These are phyloP conservation scores for Carex arenaria DNA, from an alignment of 202 grass and related monocot species.

Conservation along the genomic window DNA sequence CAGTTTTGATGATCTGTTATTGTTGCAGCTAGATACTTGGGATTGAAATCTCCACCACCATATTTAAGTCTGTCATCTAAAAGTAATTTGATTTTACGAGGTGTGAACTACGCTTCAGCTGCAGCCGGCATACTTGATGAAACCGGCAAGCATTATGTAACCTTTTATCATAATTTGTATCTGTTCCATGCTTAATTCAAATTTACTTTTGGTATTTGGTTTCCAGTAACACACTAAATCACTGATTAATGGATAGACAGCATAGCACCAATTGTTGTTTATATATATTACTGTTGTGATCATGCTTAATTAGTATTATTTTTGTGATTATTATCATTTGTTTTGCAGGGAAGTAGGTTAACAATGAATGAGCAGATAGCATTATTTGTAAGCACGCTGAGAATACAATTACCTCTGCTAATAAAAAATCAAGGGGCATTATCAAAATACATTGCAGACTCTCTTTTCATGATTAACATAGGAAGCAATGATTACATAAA, in stretches of 20 bases:
- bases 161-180: neutral
- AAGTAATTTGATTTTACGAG: slow-evolving; percentile 22
- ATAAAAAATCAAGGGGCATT: slow-evolving; percentile 25
- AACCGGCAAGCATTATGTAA: slow-evolving; percentile 39
- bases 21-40: slow-evolving; percentile 30
- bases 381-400: slow-evolving; percentile 27
- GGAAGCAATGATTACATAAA: slow-evolving; percentile 53
- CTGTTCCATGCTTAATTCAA: neutral
- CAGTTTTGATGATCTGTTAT: neutral
- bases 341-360: slow-evolving; percentile 31
- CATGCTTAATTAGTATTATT: neutral
- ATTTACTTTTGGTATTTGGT: neutral
- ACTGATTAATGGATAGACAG: neutral
- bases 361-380: slow-evolving; percentile 27
- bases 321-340: neutral
- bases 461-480: slow-evolving; percentile 33
- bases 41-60: slow-evolving; percentile 31
- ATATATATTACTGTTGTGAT: too few species aligned
- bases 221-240: neutral
- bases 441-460: slow-evolving; percentile 25
- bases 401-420: slow-evolving; percentile 20
- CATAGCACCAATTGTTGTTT: neutral
- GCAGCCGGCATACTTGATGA: slow-evolving; percentile 43
- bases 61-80: slow-evolving; percentile 29
- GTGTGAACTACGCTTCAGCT: slow-evolving; percentile 41